Base-by-base conservation (phyloP, 1,139 yeast species). In the Zygosaccharomyces pseudobailii region DNA sequence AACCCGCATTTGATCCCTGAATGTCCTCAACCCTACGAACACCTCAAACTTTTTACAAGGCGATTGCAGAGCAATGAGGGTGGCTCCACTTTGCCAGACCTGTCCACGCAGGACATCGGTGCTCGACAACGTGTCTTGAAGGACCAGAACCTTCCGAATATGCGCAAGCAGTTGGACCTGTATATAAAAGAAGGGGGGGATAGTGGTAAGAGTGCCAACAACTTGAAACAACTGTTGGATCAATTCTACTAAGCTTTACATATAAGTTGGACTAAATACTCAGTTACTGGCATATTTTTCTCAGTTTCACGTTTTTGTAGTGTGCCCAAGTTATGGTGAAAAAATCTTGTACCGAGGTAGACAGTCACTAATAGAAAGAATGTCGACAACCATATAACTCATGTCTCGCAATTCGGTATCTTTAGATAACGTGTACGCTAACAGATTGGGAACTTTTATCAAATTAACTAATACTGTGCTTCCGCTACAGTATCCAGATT, bases 131-230 rank as follows among this genome's bases (percentile, higher is more conserved):
- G 74, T 47, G 71, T 84, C 1, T 66, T 84, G 53, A 61, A 72
- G 30, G 83, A 79, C 46, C 73, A 76, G n/a, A 82, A 80, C 58
- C 59, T 69, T 44, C 65, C 65, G 1, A 78, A 79, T 7, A 70
- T 86, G 54, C 45, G 60, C 22, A 71, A 71, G 43, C 87, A 87
- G 39, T 70, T 85, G 25, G 71, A 67, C 2, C 70, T 71, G 35
- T 63, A 80, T 37, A 64, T 78, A 7, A 81, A 80, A 56, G 95
- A 87, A 57, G 90, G 89, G 6, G 94, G 94, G 3, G 89, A 84
- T 50, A 70, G 76, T 9, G 92, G 89, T 3, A 76, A 82, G 52
- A 74, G 73, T 42, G 84, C 87, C 8, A 74, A 74, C 42, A 56
- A 55, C 6, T 40, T 68, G 34, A 55, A 61, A 27, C 54, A 51